Base-by-base conservation (phyloP, 768 basidiomycete species). In the Collybiopsis confluens region DNA sequence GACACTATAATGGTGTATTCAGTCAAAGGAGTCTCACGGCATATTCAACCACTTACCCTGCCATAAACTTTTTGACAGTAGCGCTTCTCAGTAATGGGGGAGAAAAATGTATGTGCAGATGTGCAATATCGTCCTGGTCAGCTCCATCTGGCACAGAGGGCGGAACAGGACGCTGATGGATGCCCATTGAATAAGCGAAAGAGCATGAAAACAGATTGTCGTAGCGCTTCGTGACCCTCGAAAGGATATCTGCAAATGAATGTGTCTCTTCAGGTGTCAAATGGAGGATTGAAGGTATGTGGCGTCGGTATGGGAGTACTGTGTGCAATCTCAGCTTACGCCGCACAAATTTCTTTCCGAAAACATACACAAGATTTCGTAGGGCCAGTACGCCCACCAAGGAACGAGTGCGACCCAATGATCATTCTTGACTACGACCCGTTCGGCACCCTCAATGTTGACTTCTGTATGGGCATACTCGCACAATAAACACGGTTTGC, bases 341-440 rank as follows among this genome's bases (percentile, higher is more conserved):
- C 38, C 13, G 18, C 6, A 20, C 27, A 30, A 6, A 33, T 45
- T 30, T 6, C 42, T 51, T 3, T 57, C 38, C n/a, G 9, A 58
- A 54, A 4, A 70, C 76, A 61, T 60, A 88, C 89, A 65, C 61
- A 95, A 70, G 16, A 86, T 75, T 66, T 97, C 94, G 64, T 85
- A 97, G 0, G 94, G 94, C 94, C 93, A 97, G 28, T 82, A 81
- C 5, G 93, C 94, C 94, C 94, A 97, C 86, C 91, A 96, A 2
- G 94, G 94, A 2, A 95, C 92, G 1, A 96, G 63, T 0, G 86
- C 91, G 2, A 89, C 75, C 81, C 91, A 97, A 62, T 88, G 78
- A 16, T 82, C 79, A 61, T 90, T 90, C 64, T 77, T 71, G 30
- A 85, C 65, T 2, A 95, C 85, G 37, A 92, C 70, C 13, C 81